Base-by-base conservation (phyloP, 768 basidiomycete genomes). In the Pleurotus platypus region DNA sequence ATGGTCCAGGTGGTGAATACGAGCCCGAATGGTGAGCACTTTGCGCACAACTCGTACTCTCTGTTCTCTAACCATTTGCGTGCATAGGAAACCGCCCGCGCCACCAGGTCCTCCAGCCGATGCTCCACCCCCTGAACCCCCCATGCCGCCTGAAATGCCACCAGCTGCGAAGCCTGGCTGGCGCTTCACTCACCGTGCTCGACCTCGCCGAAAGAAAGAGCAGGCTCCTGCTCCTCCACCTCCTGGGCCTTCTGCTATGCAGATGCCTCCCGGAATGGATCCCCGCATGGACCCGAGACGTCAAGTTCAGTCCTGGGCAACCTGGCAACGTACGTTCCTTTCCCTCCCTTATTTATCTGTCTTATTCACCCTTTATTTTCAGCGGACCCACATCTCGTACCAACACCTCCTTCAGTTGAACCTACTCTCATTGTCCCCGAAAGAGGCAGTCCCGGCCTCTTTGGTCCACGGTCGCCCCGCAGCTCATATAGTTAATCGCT, bases 1-100 rank as follows among this genome's bases (percentile, higher is more conserved):
- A 91, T 62, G 86, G 86, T 4, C 85, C 90, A n/a, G 90, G 90
- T 56, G 92, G 92, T 50, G 87, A 91, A 68, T 94, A 89, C 64
- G 87, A 92, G 64, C 81, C 86, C 6, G 85, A 89, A n/a, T 93
- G 92, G 91, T 85, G 38, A 61, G 71, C 66, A 22, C 2, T 50
- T 20, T 15, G 30, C 30, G 11, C n/a, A 38, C 5, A 5, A 35
- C 56, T 42, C 20, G 6, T 39, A 60, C 55, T 56, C 35, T 56
- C 30, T n/a, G 48, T n/a, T 42, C 5, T 39, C 51, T 40, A 59
- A 15, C 57, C 4, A 16, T 50, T 46, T 39, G 20, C 15, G 22
- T 35, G 6, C n/a, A 16, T 47, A 78, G 77, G 79, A 75, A 73
- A 72, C 82, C 81, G n/a, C 75, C 75, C 37, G 69, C 72, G 4